A percentile compares a stretch with the other conserved stretches of the same genome.
Conservation (phyloP, 2,329 filamentous ascomycete genomes). For the Paraphoma sp. region DNA sequence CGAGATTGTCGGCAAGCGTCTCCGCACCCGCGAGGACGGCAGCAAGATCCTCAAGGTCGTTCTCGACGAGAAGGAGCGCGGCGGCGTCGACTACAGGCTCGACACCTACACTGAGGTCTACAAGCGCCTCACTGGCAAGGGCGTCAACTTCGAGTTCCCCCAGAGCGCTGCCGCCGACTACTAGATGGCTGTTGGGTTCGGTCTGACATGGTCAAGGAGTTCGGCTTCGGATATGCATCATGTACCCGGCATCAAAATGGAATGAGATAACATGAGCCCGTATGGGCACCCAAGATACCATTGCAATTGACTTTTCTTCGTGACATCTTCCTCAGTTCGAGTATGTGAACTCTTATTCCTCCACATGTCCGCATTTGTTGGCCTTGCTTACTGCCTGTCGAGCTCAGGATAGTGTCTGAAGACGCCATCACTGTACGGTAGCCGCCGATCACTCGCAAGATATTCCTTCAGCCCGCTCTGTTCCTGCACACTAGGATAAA, state of each 20-base stretch:
- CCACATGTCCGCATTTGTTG: too few species aligned
- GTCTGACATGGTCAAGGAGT: slow-evolving; percentile 44
- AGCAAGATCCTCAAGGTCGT: slow-evolving; percentile 99
- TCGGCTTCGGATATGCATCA: slow-evolving; percentile 48
- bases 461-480: slow-evolving; percentile 72
- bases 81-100: slow-evolving; percentile 98
- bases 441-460: slow-evolving; percentile 68
- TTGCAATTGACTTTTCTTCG: slow-evolving; percentile 44
- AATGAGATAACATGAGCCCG: slow-evolving; percentile 46
- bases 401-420: slow-evolving; percentile 78
- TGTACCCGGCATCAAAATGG: slow-evolving; percentile 48
- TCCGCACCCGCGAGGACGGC: slow-evolving; percentile 98
- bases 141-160: slow-evolving; percentile 98
- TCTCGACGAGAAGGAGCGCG: slow-evolving; percentile 99
- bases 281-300: slow-evolving; percentile 45
- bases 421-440: slow-evolving; percentile 69
- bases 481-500: slow-evolving; percentile 69
- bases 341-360: background rate
- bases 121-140: slow-evolving; percentile 94
- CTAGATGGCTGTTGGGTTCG: slow-evolving; percentile 62
- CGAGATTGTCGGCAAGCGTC: slow-evolving; percentile 99
- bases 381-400: slow-evolving; percentile 56
- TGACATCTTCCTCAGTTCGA: slow-evolving; percentile 20
- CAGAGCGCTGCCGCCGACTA: slow-evolving; percentile 80
- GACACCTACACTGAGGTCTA: slow-evolving; percentile 99